A percentile compares a stretch with the other conserved stretches of the same genome.
Evolutionary conservation across 139 green algal species (phyloP).

Genomic region (Tetraselmis striata): DNA sequence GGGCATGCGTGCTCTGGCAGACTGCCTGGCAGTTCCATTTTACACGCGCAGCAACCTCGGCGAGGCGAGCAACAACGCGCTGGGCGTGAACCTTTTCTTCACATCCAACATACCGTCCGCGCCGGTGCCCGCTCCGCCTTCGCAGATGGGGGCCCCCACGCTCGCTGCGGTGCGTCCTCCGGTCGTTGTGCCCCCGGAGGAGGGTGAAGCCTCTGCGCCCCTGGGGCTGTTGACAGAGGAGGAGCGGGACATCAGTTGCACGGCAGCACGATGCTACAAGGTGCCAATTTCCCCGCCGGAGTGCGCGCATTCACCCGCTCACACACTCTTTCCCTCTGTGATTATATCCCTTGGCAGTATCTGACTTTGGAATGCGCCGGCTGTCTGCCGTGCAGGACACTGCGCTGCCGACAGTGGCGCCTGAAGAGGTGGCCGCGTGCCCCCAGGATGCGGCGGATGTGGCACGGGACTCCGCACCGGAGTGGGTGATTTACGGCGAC

Average conservation of each 20-base stretch:
- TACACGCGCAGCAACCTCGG: background rate
- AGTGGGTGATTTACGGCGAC: background rate
- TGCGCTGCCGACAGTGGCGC: background rate
- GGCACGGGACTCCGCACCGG: too few relatives aligned
- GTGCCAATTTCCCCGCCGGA: too few relatives aligned
- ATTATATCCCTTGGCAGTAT: too few relatives aligned
- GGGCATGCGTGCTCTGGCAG: background rate
- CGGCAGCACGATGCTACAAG: background rate
- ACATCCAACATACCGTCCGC: background rate
- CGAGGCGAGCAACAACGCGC: background rate
- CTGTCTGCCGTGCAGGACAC: background rate
- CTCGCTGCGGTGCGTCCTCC: too few relatives aligned
- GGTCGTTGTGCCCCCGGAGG: background rate
- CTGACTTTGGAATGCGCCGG: too few relatives aligned
- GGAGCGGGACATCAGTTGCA: background rate
- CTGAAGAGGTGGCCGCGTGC: too few relatives aligned
- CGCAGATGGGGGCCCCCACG: background rate
- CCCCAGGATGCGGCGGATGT: too few relatives aligned
- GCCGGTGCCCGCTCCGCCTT: background rate
- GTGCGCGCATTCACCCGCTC: too few relatives aligned
- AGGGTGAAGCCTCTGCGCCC: background rate
- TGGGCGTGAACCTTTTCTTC: background rate
- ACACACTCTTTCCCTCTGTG: too few relatives aligned
- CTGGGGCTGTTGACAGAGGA: background rate
- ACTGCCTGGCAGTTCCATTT: background rate